These are phyloP conservation scores for Vicia villosa DNA, from an alignment of 306 rosid genomes.

Conservation along the genomic window DNA sequence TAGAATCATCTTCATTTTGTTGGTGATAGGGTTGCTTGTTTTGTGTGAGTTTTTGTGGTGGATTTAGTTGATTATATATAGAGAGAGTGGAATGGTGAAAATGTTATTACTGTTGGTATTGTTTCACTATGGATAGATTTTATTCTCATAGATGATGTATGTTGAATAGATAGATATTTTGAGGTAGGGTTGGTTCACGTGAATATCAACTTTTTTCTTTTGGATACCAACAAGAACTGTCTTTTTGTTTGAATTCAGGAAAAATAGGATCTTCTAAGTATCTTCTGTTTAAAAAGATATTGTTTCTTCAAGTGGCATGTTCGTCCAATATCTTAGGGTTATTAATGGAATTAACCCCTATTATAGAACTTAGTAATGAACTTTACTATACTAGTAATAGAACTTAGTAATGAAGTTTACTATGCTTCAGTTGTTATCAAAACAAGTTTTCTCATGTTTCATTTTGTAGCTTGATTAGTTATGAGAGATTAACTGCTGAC, in stretches of 20 bases:
- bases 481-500: too few species aligned
- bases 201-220: conserved; percentile 36
- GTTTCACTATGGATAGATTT: conserved; percentile 26
- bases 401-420: too few species aligned
- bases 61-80: conserved; percentile 11
- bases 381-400: neutral
- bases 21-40: neutral
- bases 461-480: too few species aligned
- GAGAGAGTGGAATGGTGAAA: conserved; percentile 37
- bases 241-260: conserved; percentile 46
- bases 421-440: too few species aligned
- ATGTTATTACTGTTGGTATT: conserved; percentile 17
- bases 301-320: neutral
- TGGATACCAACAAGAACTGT: conserved; percentile 44
- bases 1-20: conserved; percentile 41
- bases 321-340: neutral
- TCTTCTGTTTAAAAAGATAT: neutral
- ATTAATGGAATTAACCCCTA: neutral
- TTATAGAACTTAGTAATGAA: neutral
- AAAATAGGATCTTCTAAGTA: conserved; percentile 5
- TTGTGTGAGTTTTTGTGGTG: neutral
- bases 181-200: conserved; percentile 44
- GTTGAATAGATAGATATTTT: conserved; percentile 43
- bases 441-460: too few species aligned
- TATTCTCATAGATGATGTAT: neutral